Evolutionary conservation across 2,329 filamentous ascomycete species (phyloP).

Genomic region (Curvularia spicifera): DNA sequence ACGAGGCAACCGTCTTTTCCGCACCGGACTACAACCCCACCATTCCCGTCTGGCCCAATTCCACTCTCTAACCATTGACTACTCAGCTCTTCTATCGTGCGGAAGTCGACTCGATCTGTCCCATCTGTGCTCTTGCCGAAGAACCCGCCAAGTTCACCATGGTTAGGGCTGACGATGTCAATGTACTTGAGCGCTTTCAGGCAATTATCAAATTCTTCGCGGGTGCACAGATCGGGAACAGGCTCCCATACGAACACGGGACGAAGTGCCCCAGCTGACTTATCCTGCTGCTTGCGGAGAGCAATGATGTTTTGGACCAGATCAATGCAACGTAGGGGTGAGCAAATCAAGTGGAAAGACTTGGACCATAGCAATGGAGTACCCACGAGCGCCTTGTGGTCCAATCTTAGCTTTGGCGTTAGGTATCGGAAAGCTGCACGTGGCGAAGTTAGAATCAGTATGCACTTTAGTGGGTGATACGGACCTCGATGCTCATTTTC

Average conservation of each 20-base stretch:
- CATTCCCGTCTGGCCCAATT: conserved; percentile 43
- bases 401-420: conserved; percentile 83
- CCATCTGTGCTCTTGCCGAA: conserved; percentile 64
- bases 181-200: conserved; percentile 60
- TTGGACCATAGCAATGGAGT: conserved; percentile 69
- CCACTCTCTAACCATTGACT: conserved; percentile 47
- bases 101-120: conserved; percentile 46
- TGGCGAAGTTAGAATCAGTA: neutral
- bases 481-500: conserved; percentile 67
- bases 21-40: conserved; percentile 71
- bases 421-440: conserved; percentile 76
- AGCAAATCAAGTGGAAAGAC: conserved; percentile 89
- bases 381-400: conserved; percentile 71
- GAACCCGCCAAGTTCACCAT: conserved; percentile 84
- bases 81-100: conserved; percentile 52
- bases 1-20: conserved; percentile 74
- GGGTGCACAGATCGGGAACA: conserved; percentile 83
- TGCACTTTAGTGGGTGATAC: neutral
- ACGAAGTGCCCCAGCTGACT: conserved; percentile 27
- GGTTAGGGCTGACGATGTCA: conserved; percentile 77
- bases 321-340: conserved; percentile 75
- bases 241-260: conserved; percentile 94
- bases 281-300: conserved; percentile 51
- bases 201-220: conserved; percentile 64
- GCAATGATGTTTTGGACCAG: conserved; percentile 74